Evolutionary conservation across 371 early-diverging fungal genomes (phyloP).

Genomic region (Nematocida ausubeli): DNA sequence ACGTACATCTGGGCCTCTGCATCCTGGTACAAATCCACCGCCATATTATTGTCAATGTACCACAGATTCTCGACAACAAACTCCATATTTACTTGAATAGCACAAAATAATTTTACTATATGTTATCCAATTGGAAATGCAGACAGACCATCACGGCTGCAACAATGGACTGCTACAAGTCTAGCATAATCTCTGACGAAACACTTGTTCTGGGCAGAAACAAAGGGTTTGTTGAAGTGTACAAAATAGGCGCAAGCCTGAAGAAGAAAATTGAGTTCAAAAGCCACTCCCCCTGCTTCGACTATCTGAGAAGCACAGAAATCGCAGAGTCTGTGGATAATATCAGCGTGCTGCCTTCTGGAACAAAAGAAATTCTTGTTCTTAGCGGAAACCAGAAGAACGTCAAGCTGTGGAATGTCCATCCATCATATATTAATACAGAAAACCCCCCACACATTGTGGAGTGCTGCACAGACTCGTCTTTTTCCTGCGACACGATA

Average conservation of each 20-base stretch:
- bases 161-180: slow-evolving; percentile 33
- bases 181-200: slow-evolving; percentile 19
- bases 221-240: slow-evolving; percentile 48
- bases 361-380: slow-evolving; percentile 50
- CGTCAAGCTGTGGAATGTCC: slow-evolving; percentile 59
- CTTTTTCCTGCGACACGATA: neutral
- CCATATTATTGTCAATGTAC: slow-evolving; percentile 37
- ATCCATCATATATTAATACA: slow-evolving; percentile 43
- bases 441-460: slow-evolving; percentile 26
- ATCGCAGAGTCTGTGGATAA: slow-evolving; percentile 97
- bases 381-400: slow-evolving; percentile 62
- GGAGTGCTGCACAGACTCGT: slow-evolving; percentile 29
- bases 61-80: slow-evolving; percentile 28
- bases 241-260: slow-evolving; percentile 34
- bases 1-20: neutral
- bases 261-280: slow-evolving; percentile 47
- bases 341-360: slow-evolving; percentile 77
- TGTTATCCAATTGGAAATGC: slow-evolving; percentile 54
- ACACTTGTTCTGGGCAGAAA: slow-evolving; percentile 45
- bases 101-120: slow-evolving; percentile 45
- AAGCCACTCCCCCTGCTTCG: slow-evolving; percentile 90
- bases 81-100: slow-evolving; percentile 29
- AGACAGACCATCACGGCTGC: slow-evolving; percentile 53
- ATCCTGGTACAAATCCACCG: slow-evolving; percentile 23
- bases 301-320: slow-evolving; percentile 94